Evolutionary conservation across 2,329 filamentous ascomycete species (phyloP).

Genomic region (Penicillium brevicompactum): DNA sequence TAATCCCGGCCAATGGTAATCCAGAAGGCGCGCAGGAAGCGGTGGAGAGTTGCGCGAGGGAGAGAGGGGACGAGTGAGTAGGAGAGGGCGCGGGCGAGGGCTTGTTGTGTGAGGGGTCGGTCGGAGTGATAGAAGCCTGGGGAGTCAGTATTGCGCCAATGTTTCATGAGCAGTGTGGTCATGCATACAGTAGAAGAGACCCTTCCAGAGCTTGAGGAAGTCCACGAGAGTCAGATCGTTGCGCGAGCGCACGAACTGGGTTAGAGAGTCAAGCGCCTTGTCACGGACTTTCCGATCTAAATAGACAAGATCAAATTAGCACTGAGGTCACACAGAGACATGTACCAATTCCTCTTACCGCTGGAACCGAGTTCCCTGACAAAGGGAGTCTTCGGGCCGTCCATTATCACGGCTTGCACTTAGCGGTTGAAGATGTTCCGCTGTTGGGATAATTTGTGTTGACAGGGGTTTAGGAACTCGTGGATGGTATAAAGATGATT

Average conservation of each 20-base stretch:
- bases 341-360: constrained; percentile 53
- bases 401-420: constrained; percentile 26
- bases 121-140: constrained; percentile 87
- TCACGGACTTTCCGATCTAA: constrained; percentile 77
- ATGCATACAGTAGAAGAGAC: constrained; percentile 75
- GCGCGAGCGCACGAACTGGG: constrained; percentile 71
- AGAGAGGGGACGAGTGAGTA: constrained; percentile 64
- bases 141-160: neutral
- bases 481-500: neutral
- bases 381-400: constrained; percentile 64
- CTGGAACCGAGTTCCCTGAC: constrained; percentile 83
- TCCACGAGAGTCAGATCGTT: constrained; percentile 67
- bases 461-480: neutral
- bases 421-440: constrained; percentile 8
- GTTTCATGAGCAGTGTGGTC: neutral
- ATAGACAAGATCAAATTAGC: constrained; percentile 11
- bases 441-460: constrained; percentile 2
- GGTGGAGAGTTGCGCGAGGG: constrained; percentile 48
- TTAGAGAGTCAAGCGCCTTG: constrained; percentile 74
- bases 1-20: constrained; percentile 70
- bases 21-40: constrained; percentile 68
- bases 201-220: constrained; percentile 89
- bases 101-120: constrained; percentile 82
- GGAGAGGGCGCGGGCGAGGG: constrained; percentile 76
- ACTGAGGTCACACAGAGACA: neutral